Percentiles rank a stretch among this genome's conserved stretches.
These are phyloP conservation scores for Coemansia guatemalensis DNA, from an alignment of 192 early-diverging fungal genomes.

Conservation along the genomic window DNA sequence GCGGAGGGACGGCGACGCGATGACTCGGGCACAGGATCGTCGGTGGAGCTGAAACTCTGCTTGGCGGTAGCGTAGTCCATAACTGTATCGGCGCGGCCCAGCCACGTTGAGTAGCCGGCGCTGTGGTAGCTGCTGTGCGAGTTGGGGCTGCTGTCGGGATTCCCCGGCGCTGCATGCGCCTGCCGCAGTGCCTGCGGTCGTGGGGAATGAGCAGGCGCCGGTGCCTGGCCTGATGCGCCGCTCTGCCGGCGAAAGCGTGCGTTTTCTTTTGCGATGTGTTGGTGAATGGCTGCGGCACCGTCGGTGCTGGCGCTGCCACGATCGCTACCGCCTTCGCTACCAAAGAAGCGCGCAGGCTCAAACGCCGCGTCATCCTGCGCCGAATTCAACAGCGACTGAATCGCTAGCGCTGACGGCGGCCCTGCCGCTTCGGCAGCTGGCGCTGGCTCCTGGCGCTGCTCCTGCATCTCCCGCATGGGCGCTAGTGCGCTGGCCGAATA, in stretches of 20 bases:
- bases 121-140: constrained; percentile 54
- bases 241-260: constrained; percentile 46
- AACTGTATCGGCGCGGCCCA: constrained; percentile 42
- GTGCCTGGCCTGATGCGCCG: constrained; percentile 17
- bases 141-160: constrained; percentile 39
- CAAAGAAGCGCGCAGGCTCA: not conserved
- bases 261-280: constrained; percentile 50
- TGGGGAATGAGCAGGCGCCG: constrained; percentile 4
- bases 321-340: constrained; percentile 1
- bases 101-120: constrained; percentile 45
- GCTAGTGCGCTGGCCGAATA: constrained; percentile 8
- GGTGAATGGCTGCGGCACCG: constrained; percentile 25
- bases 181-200: constrained; percentile 5
- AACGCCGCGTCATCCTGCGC: not conserved
- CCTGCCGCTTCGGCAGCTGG: constrained; percentile 6
- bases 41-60: constrained; percentile 49
- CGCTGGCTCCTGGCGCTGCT: constrained; percentile 22
- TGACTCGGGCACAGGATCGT: constrained; percentile 19
- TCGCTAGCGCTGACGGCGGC: constrained; percentile 30
- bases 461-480: constrained; percentile 43
- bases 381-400: constrained; percentile 47
- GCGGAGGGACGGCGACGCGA: constrained; percentile 2
- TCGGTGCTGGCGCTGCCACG: constrained; percentile 6
- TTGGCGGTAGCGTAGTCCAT: constrained; percentile 52
- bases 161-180: constrained; percentile 12